Conservation (phyloP, 1,284 basidiomycete species). For the Xanthoconium separans region DNA sequence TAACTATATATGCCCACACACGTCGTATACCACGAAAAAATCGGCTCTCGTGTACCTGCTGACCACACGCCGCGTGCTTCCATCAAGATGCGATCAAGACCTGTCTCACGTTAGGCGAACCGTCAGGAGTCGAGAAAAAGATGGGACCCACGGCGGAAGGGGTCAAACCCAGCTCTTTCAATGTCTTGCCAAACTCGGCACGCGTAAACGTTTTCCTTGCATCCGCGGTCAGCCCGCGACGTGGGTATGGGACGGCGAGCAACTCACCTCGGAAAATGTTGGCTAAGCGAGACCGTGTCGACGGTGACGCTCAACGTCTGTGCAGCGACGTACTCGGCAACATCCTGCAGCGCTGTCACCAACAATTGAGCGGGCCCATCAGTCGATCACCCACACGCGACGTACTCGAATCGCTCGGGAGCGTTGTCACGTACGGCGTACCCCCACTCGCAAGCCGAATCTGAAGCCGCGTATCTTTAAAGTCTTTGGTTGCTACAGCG, state of each 20-base stretch:
- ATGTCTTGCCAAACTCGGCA: slow-evolving; percentile 63
- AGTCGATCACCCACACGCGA: too few species aligned
- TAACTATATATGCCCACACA: background rate
- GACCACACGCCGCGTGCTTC: background rate
- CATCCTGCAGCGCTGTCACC: slow-evolving; percentile 67
- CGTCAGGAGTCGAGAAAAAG: too few species aligned
- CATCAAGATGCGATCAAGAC: slow-evolving; percentile 42
- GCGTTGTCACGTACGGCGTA: slow-evolving; percentile 75
- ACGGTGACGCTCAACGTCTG: slow-evolving; percentile 71
- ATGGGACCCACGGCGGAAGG: slow-evolving; percentile 65
- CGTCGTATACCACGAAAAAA: background rate
- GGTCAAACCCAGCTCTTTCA: slow-evolving; percentile 73
- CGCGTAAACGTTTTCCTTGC: slow-evolving; percentile 61
- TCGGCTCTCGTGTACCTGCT: too few species aligned
- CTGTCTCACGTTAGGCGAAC: slow-evolving; percentile 28
- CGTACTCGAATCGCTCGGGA: slow-evolving; percentile 74
- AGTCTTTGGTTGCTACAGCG: slow-evolving; percentile 64
- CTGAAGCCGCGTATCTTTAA: slow-evolving; percentile 82
- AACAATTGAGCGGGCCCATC: background rate
- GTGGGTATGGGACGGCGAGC: background rate
- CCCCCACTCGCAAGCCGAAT: slow-evolving; percentile 81
- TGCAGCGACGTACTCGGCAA: slow-evolving; percentile 82
- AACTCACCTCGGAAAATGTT: slow-evolving; percentile 80
- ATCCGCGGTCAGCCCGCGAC: background rate
- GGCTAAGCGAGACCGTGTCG: slow-evolving; percentile 72